These are phyloP conservation scores for Cyclotella cryptica DNA, from an alignment of 108 stramenopile genomes.

Conservation along the genomic window DNA sequence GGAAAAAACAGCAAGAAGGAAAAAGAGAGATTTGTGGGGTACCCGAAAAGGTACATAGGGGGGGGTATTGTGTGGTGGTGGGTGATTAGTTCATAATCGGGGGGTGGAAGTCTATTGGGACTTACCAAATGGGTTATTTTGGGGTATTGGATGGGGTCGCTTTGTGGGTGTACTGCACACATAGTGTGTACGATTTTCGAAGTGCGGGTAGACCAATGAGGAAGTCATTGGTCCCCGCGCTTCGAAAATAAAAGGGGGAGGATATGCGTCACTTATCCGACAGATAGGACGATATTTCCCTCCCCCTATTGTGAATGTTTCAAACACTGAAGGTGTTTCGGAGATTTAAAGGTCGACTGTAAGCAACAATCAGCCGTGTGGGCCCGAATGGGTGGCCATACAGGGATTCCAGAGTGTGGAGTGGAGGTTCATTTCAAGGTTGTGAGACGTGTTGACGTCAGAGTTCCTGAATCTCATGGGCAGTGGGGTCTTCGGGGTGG, in stretches of 20 bases:
- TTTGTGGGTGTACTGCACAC: too few species aligned
- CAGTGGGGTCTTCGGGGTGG: slow-evolving; percentile 8
- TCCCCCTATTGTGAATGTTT: slow-evolving; percentile 4
- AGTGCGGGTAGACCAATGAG: background rate
- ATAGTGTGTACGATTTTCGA: too few species aligned
- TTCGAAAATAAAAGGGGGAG: slow-evolving; percentile 5
- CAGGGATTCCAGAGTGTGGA: background rate
- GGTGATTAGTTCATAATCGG: too few species aligned
- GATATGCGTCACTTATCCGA: background rate
- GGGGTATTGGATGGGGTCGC: too few species aligned
- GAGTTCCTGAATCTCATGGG: background rate
- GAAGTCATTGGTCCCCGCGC: background rate
- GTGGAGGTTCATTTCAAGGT: background rate
- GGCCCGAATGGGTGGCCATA: background rate
- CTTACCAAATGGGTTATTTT: too few species aligned
- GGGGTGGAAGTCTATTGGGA: too few species aligned
- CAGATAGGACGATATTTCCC: background rate
- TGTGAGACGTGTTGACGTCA: background rate
- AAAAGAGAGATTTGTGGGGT: too few species aligned
- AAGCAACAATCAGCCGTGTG: background rate
- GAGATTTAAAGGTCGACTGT: background rate
- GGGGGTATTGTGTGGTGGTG: too few species aligned
- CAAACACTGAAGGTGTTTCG: background rate
- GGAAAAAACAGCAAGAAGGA: too few species aligned
- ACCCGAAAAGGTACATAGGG: too few species aligned